Evolutionary conservation across 2,329 filamentous ascomycete genomes (phyloP), one percentile per base, ranked within the genome.

Genomic region (Chalaropsis ovoidea): DNA sequence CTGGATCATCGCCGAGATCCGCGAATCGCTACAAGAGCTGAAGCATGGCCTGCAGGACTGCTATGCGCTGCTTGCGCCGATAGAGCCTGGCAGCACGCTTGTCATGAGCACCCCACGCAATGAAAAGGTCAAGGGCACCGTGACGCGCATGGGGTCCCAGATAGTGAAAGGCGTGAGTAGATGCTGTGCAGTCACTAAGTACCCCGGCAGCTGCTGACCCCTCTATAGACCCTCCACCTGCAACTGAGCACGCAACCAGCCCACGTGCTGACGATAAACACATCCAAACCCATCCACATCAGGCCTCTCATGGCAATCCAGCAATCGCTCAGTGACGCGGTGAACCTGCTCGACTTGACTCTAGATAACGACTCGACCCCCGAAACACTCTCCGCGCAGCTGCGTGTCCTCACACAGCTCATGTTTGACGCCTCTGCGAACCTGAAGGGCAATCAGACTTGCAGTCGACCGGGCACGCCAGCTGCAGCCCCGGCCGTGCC

Each of bases 121-220:
- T 65, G 94, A 99, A 77, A 85, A 83, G 70, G 86, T 97, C 69
- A 99, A 99, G 75, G 94, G 94, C 19, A 89, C 90, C 71, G 84
- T 97, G 68, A 97, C 93, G 0, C 85, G 94, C 64, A 85, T 95
- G 43, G 94, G 94, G 47, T 90, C 90, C n/a, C 85, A 88, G 63
- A 87, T 99, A 69, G 87, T 95, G 69, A 96, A 95, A 74, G 93
- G 91, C 70, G 89, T 92, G 79, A 71, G 86, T 81, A 5, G 3
- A 39, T 45, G 58, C 3, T 24, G 10, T 45, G n/a, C n/a, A 19
- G 13, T 8, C n/a, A 11, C 15, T 5, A 1, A n/a, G 6, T 58
- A 11, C 62, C 17, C 8, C 24, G 22, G 8, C 27, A 65, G 6
- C 64, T 27, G 61, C 67, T 65, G 68, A 68, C 56, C 35, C 15